phyloP scores from a whole-genome alignment of 2,329 filamentous ascomycete species.

The Pseudopithomyces maydicus region DNA sequence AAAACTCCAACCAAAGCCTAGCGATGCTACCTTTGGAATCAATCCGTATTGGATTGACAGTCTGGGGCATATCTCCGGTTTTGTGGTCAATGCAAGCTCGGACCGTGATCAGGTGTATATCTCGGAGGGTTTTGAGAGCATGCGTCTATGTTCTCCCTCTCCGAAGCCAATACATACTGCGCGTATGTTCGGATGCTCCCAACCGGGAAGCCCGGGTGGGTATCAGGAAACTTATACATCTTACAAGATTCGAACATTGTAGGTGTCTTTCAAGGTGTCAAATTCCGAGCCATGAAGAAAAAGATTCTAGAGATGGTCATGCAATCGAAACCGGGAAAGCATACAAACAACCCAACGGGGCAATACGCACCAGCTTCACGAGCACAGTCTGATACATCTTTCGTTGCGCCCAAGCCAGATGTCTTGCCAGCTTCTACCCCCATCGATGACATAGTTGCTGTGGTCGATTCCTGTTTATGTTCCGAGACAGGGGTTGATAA shows the following conservation, averaged over 20 bases:
- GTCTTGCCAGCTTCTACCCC: slow-evolving; percentile 38
- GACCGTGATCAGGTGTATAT: slow-evolving; percentile 63
- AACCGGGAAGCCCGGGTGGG: slow-evolving; percentile 59
- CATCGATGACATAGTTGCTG: slow-evolving; percentile 36
- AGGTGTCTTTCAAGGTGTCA: slow-evolving; percentile 64
- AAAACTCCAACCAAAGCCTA: slow-evolving; percentile 59
- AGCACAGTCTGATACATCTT: no score
- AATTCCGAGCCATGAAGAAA: slow-evolving; percentile 65
- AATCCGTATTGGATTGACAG: slow-evolving; percentile 66
- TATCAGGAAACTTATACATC: slow-evolving; percentile 63
- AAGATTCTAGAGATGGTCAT: background rate
- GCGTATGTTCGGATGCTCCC: slow-evolving; percentile 68
- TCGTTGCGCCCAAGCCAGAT: slow-evolving; percentile 36
- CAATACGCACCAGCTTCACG: no score
- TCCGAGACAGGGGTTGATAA: slow-evolving; percentile 70
- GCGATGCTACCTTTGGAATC: slow-evolving; percentile 61
- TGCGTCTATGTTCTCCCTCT: slow-evolving; percentile 56
- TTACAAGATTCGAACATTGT: slow-evolving; percentile 63
- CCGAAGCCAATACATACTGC: slow-evolving; percentile 58
- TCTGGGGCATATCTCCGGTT: slow-evolving; percentile 62
- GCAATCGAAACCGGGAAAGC: slow-evolving; percentile 50
- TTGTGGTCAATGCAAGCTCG: slow-evolving; percentile 65
- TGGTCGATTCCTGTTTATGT: slow-evolving; percentile 48
- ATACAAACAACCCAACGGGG: background rate
- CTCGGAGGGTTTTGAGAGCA: slow-evolving; percentile 65